Percentiles rank a stretch among this genome's conserved stretches.
phyloP scores from a whole-genome alignment of 345 rosid species.

The Moringa oleifera region DNA sequence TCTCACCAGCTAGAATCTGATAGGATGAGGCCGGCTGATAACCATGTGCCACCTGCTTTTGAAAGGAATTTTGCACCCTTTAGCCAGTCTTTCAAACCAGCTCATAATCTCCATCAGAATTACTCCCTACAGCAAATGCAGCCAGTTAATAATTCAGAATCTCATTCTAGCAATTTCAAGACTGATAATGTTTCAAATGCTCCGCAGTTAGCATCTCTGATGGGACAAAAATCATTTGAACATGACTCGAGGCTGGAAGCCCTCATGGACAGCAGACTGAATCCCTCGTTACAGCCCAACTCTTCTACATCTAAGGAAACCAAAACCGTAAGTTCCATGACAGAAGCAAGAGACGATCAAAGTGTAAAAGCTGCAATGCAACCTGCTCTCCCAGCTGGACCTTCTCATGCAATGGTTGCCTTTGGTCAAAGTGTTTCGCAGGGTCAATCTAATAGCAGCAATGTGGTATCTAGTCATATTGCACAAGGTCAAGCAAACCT shows the following conservation, averaged over 20 bases:
- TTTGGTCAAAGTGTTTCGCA: slow-evolving; percentile 20
- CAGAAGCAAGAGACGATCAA: slow-evolving; percentile 21
- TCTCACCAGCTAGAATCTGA: slow-evolving; percentile 21
- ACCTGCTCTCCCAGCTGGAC: slow-evolving; percentile 16
- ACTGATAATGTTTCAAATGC: slow-evolving; percentile 5
- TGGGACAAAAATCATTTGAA: slow-evolving; percentile 21
- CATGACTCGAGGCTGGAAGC: slow-evolving; percentile 18
- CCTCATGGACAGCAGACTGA: slow-evolving; percentile 23
- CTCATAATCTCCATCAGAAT: slow-evolving; percentile 14
- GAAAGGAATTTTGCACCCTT: slow-evolving; percentile 16
- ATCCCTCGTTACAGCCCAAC: slow-evolving; percentile 23
- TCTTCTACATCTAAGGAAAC: slow-evolving; percentile 22
- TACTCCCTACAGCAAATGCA: slow-evolving; percentile 32
- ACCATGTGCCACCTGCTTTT: slow-evolving; percentile 12
- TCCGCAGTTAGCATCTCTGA: slow-evolving; percentile 13
- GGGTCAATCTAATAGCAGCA: slow-evolving; percentile 20
- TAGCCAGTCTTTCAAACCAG: slow-evolving; percentile 14
- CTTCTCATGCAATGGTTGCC: slow-evolving; percentile 19
- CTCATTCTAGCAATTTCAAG: slow-evolving; percentile 16
- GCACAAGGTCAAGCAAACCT: slow-evolving; percentile 23
- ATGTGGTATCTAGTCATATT: slow-evolving; percentile 11
- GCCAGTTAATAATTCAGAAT: slow-evolving; percentile 20
- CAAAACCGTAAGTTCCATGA: slow-evolving; percentile 18
- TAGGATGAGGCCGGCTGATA: slow-evolving; percentile 15
- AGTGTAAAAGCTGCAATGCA: slow-evolving; percentile 21